These are phyloP conservation scores for Cydonia oblonga DNA, from an alignment of 331 rosid genomes.

Conservation along the genomic window DNA sequence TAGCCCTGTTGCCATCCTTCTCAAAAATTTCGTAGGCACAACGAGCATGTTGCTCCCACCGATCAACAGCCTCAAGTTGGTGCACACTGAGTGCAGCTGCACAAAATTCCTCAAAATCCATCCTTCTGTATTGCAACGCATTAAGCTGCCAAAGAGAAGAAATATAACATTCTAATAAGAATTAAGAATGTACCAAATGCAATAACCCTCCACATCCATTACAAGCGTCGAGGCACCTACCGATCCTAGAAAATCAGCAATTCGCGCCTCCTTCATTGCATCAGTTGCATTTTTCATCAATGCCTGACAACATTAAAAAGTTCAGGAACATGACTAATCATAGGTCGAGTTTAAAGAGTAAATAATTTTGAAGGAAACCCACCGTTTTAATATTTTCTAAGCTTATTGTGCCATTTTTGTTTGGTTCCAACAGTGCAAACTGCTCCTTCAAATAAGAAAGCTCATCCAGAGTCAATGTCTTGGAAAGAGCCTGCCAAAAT, in stretches of 20 bases:
- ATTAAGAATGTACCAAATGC: not conserved
- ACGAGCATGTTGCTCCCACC: conserved; percentile 97
- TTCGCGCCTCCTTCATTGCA: conserved; percentile 86
- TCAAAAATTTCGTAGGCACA: conserved; percentile 85
- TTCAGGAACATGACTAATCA: conserved; percentile 16
- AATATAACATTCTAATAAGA: not conserved
- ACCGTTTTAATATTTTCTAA: conserved; percentile 75
- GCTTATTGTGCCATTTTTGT: conserved; percentile 62
- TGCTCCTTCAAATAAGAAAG: conserved; percentile 61
- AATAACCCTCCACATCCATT: not conserved
- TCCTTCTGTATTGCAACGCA: conserved; percentile 77
- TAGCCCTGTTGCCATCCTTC: conserved; percentile 81
- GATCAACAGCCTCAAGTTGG: conserved; percentile 78
- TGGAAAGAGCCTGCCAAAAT: conserved; percentile 66
- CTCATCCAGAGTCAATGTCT: conserved; percentile 59
- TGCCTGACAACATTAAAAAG: conserved; percentile 39
- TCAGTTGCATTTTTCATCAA: conserved; percentile 74
- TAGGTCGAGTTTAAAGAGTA: not conserved
- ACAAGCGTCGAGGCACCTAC: conserved; percentile 33
- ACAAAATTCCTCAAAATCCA: conserved; percentile 92
- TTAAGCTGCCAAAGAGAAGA: conserved; percentile 49
- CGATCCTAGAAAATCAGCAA: conserved; percentile 55
- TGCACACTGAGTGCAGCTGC: conserved; percentile 81
- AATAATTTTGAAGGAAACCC: conserved; percentile 25
- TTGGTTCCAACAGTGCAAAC: conserved; percentile 68